phyloP scores from a whole-genome alignment of 768 basidiomycete species.

The Coprinopsis sp. region DNA sequence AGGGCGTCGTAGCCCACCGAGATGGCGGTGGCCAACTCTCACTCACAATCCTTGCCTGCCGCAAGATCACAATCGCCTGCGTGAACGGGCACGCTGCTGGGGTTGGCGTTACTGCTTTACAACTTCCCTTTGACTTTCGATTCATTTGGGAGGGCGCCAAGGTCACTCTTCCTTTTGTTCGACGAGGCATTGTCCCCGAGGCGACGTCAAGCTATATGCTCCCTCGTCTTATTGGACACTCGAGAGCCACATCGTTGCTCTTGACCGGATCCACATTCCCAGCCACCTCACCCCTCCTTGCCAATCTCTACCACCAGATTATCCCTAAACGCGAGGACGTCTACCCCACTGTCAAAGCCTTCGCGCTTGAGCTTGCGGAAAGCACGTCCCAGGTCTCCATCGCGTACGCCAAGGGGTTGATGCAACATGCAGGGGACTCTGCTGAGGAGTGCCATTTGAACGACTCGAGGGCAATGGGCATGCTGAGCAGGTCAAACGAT shows the following conservation, averaged over 20 bases:
- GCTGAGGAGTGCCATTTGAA: conserved; percentile 51
- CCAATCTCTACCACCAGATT: conserved; percentile 42
- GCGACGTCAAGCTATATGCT: conserved; percentile 44
- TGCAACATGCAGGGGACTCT: conserved; percentile 46
- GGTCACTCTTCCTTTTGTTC: conserved; percentile 45
- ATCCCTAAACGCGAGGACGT: conserved; percentile 48
- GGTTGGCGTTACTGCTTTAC: conserved; percentile 45
- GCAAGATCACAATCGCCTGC: conserved; percentile 50
- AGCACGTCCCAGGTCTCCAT: conserved; percentile 49
- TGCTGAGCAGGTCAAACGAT: conserved; percentile 35
- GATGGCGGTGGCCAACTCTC: conserved; percentile 46
- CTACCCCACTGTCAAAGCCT: conserved; percentile 45
- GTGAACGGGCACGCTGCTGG: conserved; percentile 51
- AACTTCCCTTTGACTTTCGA: conserved; percentile 49
- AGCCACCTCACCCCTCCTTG: conserved; percentile 40
- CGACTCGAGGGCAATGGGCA: conserved; percentile 45
- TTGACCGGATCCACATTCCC: conserved; percentile 41
- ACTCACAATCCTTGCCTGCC: conserved; percentile 45
- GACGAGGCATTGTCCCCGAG: conserved; percentile 50
- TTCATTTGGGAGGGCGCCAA: conserved; percentile 50
- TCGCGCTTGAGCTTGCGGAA: conserved; percentile 47
- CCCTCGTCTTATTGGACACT: conserved; percentile 50
- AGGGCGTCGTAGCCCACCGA: conserved; percentile 47
- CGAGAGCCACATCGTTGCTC: conserved; percentile 47
- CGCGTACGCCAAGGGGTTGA: conserved; percentile 47